phyloP scores from a whole-genome alignment of 1,284 basidiomycete genomes.

The Ceratobasidium sp. region DNA sequence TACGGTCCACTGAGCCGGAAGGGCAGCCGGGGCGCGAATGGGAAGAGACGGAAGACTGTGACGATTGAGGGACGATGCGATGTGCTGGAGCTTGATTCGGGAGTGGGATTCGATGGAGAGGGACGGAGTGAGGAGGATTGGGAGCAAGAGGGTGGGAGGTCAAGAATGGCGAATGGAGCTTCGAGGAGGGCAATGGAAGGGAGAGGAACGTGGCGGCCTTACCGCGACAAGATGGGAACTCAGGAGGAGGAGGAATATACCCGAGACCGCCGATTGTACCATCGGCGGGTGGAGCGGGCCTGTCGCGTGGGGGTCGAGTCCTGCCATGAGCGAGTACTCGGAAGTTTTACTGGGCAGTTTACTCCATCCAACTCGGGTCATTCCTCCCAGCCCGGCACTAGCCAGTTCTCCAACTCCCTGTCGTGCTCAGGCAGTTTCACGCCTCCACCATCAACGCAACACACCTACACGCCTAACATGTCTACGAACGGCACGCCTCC shows the following conservation, averaged over 20 bases:
- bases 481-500: too few species aligned
- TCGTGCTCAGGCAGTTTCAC: too few species aligned
- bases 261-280: background rate
- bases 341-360: too few species aligned
- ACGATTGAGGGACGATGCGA: constrained; percentile 88
- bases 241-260: background rate
- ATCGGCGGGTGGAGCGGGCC: too few species aligned
- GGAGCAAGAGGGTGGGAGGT: constrained; percentile 52
- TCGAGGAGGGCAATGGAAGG: constrained; percentile 41
- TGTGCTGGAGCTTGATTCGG: constrained; percentile 86
- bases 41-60: constrained; percentile 78
- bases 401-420: too few species aligned
- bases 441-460: too few species aligned
- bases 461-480: too few species aligned
- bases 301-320: too few species aligned
- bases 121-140: constrained; percentile 58
- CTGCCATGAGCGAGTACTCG: too few species aligned
- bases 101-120: constrained; percentile 57
- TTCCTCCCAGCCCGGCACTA: too few species aligned
- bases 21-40: constrained; percentile 16
- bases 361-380: too few species aligned
- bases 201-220: constrained; percentile 45
- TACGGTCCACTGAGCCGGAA: constrained; percentile 16
- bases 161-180: constrained; percentile 47
- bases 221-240: constrained; percentile 22